These are phyloP conservation scores for Diaporthe vaccinii DNA, from an alignment of 2,329 filamentous ascomycete species.

Conservation along the genomic window DNA sequence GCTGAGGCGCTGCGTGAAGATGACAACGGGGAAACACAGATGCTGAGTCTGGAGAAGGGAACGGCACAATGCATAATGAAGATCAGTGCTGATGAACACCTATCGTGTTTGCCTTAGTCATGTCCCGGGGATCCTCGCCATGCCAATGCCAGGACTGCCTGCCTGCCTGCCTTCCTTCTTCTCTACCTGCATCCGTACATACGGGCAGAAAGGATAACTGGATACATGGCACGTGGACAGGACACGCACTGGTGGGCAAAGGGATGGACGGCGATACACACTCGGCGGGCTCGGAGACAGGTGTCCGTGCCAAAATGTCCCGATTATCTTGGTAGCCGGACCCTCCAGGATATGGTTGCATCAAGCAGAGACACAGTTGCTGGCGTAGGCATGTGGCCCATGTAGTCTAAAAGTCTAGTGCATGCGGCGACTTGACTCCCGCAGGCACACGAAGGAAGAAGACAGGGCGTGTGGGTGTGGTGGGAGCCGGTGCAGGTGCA, in stretches of 20 bases:
- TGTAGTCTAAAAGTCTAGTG: neutral
- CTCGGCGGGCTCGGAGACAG: conserved; percentile 4
- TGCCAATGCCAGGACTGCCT: conserved; percentile 8
- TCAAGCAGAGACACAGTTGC: neutral
- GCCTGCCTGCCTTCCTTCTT: neutral
- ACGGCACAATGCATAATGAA: conserved; percentile 13
- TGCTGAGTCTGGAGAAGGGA: neutral
- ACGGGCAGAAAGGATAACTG: neutral
- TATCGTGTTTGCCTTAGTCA: neutral
- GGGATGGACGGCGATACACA: neutral
- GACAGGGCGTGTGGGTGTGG: neutral
- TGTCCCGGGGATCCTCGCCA: conserved; percentile 9
- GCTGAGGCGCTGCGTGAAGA: conserved; percentile 14
- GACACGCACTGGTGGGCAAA: neutral
- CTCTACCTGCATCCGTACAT: neutral
- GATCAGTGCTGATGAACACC: conserved; percentile 19
- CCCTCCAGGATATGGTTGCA: neutral
- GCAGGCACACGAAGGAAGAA: neutral
- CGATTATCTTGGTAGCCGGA: neutral
- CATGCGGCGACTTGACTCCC: neutral
- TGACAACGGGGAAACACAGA: neutral
- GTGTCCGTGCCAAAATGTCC: conserved; percentile 1
- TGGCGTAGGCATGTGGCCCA: neutral
- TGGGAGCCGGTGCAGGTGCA: neutral
- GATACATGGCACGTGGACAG: neutral